phyloP scores from a whole-genome alignment of 1,284 basidiomycete species.

The Singerocomus inundabilis region DNA sequence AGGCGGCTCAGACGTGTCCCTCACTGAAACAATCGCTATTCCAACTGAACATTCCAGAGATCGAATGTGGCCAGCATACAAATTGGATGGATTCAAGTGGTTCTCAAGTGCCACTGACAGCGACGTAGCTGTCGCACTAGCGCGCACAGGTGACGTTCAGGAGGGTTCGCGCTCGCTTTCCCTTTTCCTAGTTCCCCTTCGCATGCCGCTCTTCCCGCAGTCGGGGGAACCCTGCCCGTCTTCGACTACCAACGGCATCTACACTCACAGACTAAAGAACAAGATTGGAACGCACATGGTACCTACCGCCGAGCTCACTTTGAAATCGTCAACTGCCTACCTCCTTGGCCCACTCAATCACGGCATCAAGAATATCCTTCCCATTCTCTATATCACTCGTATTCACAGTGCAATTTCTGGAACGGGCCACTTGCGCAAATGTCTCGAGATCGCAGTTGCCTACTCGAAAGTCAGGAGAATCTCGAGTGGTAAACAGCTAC shows the following conservation, averaged over 20 bases:
- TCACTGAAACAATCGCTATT: constrained; percentile 68
- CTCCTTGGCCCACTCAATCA: constrained; percentile 60
- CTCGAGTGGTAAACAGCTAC: constrained; percentile 45
- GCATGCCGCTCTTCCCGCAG: constrained; percentile 48
- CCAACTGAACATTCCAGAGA: constrained; percentile 32
- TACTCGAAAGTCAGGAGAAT: constrained; percentile 61
- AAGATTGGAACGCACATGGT: constrained; percentile 77
- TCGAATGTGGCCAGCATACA: constrained; percentile 52
- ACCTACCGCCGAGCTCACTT: constrained; percentile 75
- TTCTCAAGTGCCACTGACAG: constrained; percentile 83
- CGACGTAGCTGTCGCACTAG: constrained; percentile 68
- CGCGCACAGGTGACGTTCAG: constrained; percentile 57
- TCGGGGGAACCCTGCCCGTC: constrained; percentile 41
- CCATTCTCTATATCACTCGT: constrained; percentile 76
- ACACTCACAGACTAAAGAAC: constrained; percentile 73
- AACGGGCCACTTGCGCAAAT: constrained; percentile 59
- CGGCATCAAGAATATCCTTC: constrained; percentile 70
- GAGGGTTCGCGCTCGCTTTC: constrained; percentile 64
- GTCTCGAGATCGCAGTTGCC: constrained; percentile 60
- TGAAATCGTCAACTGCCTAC: constrained; percentile 62
- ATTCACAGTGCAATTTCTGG: constrained; percentile 64
- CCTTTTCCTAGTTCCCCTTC: constrained; percentile 69
- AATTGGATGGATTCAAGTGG: constrained; percentile 75
- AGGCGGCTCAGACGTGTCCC: constrained; percentile 76
- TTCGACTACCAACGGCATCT: constrained; percentile 64